Evolutionary conservation across 352 stramenopile genomes (phyloP).

Genomic region (Pythium pectinolyticum): DNA sequence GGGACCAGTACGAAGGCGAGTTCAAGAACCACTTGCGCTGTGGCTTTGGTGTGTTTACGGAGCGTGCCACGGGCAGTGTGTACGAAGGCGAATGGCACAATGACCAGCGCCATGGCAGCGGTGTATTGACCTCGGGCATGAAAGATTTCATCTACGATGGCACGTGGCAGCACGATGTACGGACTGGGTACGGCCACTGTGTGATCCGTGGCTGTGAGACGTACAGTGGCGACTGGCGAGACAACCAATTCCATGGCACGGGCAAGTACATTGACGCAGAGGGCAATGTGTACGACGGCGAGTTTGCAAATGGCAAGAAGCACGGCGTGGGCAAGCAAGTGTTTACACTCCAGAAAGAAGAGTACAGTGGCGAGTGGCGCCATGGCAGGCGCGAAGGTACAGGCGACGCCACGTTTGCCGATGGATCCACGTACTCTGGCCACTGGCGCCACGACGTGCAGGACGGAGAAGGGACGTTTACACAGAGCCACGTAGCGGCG

Average conservation of each 20-base stretch:
- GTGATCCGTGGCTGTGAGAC: constrained; percentile 75
- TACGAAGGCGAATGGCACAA: constrained; percentile 75
- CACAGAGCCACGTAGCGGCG: no score
- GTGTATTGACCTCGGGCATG: constrained; percentile 63
- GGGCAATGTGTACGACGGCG: constrained; percentile 79
- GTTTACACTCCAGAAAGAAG: constrained; percentile 30
- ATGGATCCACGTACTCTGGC: constrained; percentile 60
- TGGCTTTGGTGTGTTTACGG: constrained; percentile 62
- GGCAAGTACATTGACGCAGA: constrained; percentile 83
- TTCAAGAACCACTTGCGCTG: constrained; percentile 49
- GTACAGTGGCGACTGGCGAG: constrained; percentile 70
- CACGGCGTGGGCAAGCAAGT: constrained; percentile 68
- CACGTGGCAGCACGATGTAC: constrained; percentile 59
- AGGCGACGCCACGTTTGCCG: constrained; percentile 51
- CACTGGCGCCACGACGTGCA: constrained; percentile 53
- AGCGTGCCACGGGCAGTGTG: constrained; percentile 55
- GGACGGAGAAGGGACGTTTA: constrained; percentile 68
- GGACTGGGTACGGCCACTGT: constrained; percentile 68
- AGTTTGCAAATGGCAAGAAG: constrained; percentile 75
- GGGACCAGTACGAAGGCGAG: constrained; percentile 73
- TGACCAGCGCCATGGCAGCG: constrained; percentile 60
- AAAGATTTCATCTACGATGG: constrained; percentile 86
- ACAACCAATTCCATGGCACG: constrained; percentile 74
- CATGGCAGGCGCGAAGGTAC: constrained; percentile 54
- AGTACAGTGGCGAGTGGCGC: constrained; percentile 69